Percentiles rank a stretch among this genome's conserved stretches.
These are phyloP conservation scores for Pittosporum tobira DNA, from an alignment of 129 eudicot genomes.

Conservation along the genomic window DNA sequence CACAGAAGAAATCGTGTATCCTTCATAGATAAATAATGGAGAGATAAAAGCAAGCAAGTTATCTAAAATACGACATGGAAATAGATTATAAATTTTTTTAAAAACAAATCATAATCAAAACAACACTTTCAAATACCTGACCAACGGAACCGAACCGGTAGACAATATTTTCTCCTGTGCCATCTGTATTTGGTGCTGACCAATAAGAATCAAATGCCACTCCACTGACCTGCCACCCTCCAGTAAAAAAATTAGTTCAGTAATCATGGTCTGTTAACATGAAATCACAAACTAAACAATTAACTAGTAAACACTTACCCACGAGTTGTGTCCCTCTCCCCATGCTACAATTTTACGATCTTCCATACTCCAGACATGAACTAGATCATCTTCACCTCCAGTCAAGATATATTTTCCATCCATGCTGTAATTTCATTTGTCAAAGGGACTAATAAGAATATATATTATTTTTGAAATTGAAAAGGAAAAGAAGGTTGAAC, in stretches of 20 bases:
- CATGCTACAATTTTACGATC: conserved; percentile 89
- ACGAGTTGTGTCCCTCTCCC: conserved; percentile 99
- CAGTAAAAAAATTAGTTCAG: conserved; percentile 22
- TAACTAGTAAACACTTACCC: conserved; percentile 40
- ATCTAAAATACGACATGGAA: neutral
- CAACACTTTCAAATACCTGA: conserved; percentile 47
- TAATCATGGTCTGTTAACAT: neutral
- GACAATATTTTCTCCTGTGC: conserved; percentile 62
- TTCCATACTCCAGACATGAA: conserved; percentile 99
- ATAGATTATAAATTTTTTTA: too few species aligned
- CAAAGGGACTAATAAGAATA: neutral
- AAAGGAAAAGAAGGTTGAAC: neutral
- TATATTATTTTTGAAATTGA: neutral
- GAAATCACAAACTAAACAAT: neutral
- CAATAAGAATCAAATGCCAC: conserved; percentile 96
- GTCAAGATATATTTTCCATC: conserved; percentile 86
- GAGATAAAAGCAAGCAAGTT: neutral
- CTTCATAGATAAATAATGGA: conserved; percentile 23
- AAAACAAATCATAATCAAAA: neutral
- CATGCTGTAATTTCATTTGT: conserved; percentile 50
- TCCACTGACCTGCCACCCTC: conserved; percentile 82
- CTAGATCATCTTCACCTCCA: conserved; percentile 98
- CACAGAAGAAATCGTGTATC: conserved; percentile 80
- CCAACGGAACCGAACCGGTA: conserved; percentile 98
- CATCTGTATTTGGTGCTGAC: conserved; percentile 80